Conservation (phyloP, 2,329 filamentous ascomycete genomes). For the Byssothecium circinans region DNA sequence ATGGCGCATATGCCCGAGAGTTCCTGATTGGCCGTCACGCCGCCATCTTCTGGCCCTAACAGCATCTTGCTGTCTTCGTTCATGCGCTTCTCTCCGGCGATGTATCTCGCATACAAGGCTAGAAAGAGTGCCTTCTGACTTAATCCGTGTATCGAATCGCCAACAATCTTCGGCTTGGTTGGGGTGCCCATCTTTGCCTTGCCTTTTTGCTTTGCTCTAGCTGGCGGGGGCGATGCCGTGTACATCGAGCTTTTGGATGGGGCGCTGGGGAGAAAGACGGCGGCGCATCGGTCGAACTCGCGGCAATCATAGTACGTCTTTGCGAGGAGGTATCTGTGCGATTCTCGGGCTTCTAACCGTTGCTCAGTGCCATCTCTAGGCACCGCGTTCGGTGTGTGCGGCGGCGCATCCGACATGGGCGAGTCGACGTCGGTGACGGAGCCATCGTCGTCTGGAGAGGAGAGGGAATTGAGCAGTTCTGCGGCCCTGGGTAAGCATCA, state of each 20-base stretch:
- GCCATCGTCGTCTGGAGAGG: constrained; percentile 53
- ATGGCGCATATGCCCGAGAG: constrained; percentile 73
- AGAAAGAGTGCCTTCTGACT: constrained; percentile 94
- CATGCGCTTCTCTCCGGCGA: constrained; percentile 93
- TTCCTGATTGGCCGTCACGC: constrained; percentile 82
- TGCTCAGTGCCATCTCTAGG: constrained; percentile 71
- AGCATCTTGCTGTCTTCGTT: constrained; percentile 98
- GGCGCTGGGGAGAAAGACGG: constrained; percentile 82
- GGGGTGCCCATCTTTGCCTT: constrained; percentile 55
- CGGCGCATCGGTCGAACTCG: constrained; percentile 91
- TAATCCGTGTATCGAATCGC: constrained; percentile 53
- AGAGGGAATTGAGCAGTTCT: constrained; percentile 84
- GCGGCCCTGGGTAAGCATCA: constrained; percentile 69
- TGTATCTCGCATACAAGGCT: constrained; percentile 86
- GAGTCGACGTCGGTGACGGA: constrained; percentile 63
- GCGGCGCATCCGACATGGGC: constrained; percentile 58
- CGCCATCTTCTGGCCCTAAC: constrained; percentile 86
- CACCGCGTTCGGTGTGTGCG: constrained; percentile 50
- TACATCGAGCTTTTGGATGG: constrained; percentile 68
- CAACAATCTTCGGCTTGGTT: constrained; percentile 36
- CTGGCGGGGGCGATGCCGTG: constrained; percentile 43
- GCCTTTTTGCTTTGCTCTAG: constrained; percentile 55
- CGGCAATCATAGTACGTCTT: constrained; percentile 95
- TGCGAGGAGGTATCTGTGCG: constrained; percentile 82
- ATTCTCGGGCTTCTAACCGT: constrained; percentile 74